Percentiles rank a stretch among this genome's conserved stretches.
Evolutionary conservation across 1,284 basidiomycete genomes (phyloP).

Genomic region (Volvariella surrecta): DNA sequence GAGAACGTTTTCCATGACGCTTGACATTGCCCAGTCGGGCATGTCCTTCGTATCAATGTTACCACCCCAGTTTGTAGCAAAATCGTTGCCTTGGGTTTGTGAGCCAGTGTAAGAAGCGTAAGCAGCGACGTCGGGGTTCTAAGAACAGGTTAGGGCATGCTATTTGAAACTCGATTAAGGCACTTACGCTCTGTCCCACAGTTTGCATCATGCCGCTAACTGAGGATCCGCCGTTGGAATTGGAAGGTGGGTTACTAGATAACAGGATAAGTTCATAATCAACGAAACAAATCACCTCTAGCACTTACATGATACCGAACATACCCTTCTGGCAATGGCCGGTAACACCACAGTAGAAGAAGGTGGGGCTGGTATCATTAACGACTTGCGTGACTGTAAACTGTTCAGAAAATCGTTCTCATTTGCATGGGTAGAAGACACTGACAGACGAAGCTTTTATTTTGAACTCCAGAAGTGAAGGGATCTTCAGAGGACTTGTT

Average conservation of each 20-base stretch:
- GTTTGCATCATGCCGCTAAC: constrained; percentile 42
- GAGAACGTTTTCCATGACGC: constrained; percentile 49
- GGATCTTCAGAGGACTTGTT: constrained; percentile 53
- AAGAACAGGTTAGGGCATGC: constrained; percentile 2
- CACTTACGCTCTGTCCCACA: constrained; percentile 37
- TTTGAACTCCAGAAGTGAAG: constrained; percentile 58
- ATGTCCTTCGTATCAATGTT: constrained; percentile 48
- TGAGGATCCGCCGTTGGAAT: constrained; percentile 32
- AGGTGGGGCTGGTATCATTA: constrained; percentile 62
- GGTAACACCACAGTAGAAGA: constrained; percentile 65
- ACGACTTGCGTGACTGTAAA: constrained; percentile 51
- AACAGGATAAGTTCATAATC: constrained; percentile 6
- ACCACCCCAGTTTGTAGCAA: constrained; percentile 52
- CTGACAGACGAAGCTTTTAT: constrained; percentile 53
- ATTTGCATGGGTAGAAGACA: constrained; percentile 6
- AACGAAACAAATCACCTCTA: no score
- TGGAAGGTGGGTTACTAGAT: constrained; percentile 49
- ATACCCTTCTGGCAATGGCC: constrained; percentile 70
- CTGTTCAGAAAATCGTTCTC: constrained; percentile 3
- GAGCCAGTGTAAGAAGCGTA: constrained; percentile 43
- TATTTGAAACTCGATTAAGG: constrained; percentile 3
- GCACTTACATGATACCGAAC: constrained; percentile 61
- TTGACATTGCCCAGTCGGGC: constrained; percentile 43
- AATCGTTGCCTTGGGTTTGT: constrained; percentile 36
- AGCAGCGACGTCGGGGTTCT: constrained; percentile 46